Base-by-base conservation (phyloP, 1,139 yeast genomes). In the Suhomyces choctaworum region DNA sequence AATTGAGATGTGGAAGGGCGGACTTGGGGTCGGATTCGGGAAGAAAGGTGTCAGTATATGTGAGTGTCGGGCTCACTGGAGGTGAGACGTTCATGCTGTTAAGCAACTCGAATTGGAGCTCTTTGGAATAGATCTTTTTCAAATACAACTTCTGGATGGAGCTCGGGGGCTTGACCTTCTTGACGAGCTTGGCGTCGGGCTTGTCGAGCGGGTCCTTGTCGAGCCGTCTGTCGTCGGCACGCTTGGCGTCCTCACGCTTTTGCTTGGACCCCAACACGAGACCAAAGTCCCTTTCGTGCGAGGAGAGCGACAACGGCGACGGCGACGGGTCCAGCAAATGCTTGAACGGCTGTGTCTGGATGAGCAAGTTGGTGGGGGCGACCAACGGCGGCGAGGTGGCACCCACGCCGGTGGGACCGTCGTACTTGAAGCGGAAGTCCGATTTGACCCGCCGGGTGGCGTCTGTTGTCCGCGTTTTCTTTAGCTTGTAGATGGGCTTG, bases 81-180 rank as follows among this genome's bases (percentile, higher is more conserved):
- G 51, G 47, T 4, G 53, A 41, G 12, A 36, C 37, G 32, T 39
- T 37, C 25, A 36, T 22, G 27, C 42, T 32, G 22, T 45, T 43
- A 20, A 54, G 45, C 16, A 67, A 47, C 44, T 69, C 75, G 19
- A 64, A 41, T 44, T 68, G 67, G 9, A 69, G 49, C 28, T 68
- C 74, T 42, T 67, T 69, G 16, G 70, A 64, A 36, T 59, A 60
- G 2, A 66, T 51, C 38, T 63, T 60, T 37, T 62, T 62, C 37
- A 62, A 47, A 34, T 52, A 53, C 39, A 57, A 44, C 25, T 62
- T 36, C 16, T 37, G 43, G 25, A 40, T 30, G 20, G 39, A 26
- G 8, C 34, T 22, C 5, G 39, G 14, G 6, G 30, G 35, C 14
- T 39, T 33, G 20, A 31, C 37, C 22, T 40, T 37, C 27, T 41